These are phyloP conservation scores for Pythium insidiosum DNA, from an alignment of 352 stramenopile species.

Conservation along the genomic window DNA sequence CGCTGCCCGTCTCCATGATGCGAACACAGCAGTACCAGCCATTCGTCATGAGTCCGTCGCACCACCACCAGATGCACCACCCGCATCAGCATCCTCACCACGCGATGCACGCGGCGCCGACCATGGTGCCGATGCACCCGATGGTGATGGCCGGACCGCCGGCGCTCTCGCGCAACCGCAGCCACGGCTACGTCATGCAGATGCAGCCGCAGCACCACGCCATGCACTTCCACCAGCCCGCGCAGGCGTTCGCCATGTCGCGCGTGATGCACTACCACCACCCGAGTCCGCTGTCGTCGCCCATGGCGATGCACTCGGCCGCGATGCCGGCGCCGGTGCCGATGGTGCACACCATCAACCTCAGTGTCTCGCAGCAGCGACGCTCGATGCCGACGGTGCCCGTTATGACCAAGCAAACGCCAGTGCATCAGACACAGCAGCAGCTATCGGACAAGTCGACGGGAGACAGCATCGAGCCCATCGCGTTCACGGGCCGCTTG, in stretches of 20 bases:
- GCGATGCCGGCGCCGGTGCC: constrained; percentile 19
- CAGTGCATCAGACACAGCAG: too few relatives aligned
- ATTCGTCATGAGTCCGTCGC: background rate
- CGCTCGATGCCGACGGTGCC: background rate
- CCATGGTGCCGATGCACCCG: constrained; percentile 7
- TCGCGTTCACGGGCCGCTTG: constrained; percentile 45
- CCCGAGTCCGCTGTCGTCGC: constrained; percentile 3
- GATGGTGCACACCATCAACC: constrained; percentile 31
- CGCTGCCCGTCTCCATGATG: constrained; percentile 48
- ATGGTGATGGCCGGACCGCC: constrained; percentile 20
- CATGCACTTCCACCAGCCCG: too few relatives aligned
- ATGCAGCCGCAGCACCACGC: constrained; percentile 16
- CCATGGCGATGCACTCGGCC: constrained; percentile 1
- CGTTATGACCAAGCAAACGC: too few relatives aligned
- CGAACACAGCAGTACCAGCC: constrained; percentile 4
- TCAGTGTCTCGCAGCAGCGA: constrained; percentile 57
- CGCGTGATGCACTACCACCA: constrained; percentile 13
- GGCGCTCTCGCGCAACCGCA: constrained; percentile 57
- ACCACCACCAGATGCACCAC: constrained; percentile 10
- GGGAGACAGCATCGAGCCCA: constrained; percentile 51
- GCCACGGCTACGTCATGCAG: constrained; percentile 50
- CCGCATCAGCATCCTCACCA: constrained; percentile 15
- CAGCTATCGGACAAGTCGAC: constrained; percentile 16
- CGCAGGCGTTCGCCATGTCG: constrained; percentile 13
- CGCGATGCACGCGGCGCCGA: constrained; percentile 29